These are phyloP conservation scores for Colletotrichum sojae DNA, from an alignment of 2,329 filamentous ascomycete species.

Conservation along the genomic window DNA sequence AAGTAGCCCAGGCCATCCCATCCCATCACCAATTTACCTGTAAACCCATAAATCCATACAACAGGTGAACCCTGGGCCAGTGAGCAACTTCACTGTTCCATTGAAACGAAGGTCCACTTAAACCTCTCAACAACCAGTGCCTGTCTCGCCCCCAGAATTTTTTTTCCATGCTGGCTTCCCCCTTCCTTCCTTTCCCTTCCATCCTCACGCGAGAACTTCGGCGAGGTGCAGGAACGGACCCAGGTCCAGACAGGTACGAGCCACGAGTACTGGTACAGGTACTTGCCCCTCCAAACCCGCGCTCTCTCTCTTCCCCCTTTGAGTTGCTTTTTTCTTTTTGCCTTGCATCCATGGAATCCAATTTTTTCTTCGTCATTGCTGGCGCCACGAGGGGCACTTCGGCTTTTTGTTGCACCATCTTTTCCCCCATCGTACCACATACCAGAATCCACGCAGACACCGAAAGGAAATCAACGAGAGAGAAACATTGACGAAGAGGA, in stretches of 20 bases:
- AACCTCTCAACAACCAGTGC: constrained; percentile 43
- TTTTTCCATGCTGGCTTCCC: constrained; percentile 29
- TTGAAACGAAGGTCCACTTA: constrained; percentile 41
- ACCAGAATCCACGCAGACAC: too few relatives aligned
- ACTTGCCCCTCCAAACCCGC: constrained; percentile 11
- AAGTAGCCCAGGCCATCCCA: not conserved
- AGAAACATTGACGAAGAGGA: too few relatives aligned
- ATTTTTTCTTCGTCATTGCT: not conserved
- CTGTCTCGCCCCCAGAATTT: constrained; percentile 34
- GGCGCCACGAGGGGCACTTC: too few relatives aligned
- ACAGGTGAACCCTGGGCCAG: constrained; percentile 8
- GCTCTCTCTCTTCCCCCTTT: not conserved
- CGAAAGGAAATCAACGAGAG: too few relatives aligned
- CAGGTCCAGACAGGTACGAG: not conserved
- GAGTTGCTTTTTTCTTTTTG: not conserved
- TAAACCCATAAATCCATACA: not conserved
- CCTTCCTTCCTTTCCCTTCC: constrained; percentile 23
- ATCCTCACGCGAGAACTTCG: constrained; percentile 34
- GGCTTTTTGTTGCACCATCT: not conserved
- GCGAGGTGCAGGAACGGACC: constrained; percentile 14
- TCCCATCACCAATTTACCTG: too few relatives aligned
- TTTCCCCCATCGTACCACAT: not conserved
- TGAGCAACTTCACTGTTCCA: constrained; percentile 20
- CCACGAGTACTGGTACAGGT: constrained; percentile 5
- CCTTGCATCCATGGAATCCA: not conserved